Conservation (phyloP, 192 early-diverging fungal genomes). For the Chytriomyces confervae region DNA sequence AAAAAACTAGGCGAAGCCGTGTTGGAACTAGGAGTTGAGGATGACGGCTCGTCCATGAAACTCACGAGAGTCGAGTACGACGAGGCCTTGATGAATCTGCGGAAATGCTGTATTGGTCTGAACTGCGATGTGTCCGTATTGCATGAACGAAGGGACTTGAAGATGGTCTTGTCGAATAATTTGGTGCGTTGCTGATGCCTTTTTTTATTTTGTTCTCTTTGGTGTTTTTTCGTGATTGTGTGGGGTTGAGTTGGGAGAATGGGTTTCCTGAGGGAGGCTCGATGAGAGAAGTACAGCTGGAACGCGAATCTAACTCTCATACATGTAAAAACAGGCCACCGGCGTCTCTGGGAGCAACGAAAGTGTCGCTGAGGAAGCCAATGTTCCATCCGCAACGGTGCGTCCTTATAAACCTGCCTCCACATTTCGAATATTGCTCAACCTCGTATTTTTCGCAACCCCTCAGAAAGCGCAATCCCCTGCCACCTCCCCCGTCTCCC, state of each 20-base stretch:
- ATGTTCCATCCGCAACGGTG: not conserved
- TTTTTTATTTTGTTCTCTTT: not conserved
- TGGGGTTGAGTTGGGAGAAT: not conserved
- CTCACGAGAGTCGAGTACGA: slow-evolving; percentile 52
- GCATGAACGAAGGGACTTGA: slow-evolving; percentile 35
- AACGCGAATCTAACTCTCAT: not conserved
- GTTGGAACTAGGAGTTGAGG: slow-evolving; percentile 78
- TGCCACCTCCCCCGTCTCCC: slow-evolving; percentile 8
- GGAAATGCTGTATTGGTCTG: slow-evolving; percentile 32
- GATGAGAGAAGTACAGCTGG: not conserved
- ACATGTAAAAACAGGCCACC: not conserved
- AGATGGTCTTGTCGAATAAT: slow-evolving; percentile 28
- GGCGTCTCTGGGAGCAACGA: not conserved
- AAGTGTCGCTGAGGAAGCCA: not conserved
- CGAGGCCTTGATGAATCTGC: slow-evolving; percentile 39
- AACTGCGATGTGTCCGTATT: slow-evolving; percentile 51
- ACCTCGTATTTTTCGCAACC: not conserved
- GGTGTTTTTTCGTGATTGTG: not conserved
- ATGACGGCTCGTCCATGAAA: slow-evolving; percentile 75
- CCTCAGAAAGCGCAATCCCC: not conserved
- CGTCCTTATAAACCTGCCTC: too few relatives aligned
- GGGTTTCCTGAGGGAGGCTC: not conserved
- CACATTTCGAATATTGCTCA: not conserved
- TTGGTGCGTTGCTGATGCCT: slow-evolving; percentile 3
- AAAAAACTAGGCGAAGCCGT: slow-evolving; percentile 69